Conservation (phyloP, 2,329 filamentous ascomycete genomes). For the Atkinsonella hypoxylon region DNA sequence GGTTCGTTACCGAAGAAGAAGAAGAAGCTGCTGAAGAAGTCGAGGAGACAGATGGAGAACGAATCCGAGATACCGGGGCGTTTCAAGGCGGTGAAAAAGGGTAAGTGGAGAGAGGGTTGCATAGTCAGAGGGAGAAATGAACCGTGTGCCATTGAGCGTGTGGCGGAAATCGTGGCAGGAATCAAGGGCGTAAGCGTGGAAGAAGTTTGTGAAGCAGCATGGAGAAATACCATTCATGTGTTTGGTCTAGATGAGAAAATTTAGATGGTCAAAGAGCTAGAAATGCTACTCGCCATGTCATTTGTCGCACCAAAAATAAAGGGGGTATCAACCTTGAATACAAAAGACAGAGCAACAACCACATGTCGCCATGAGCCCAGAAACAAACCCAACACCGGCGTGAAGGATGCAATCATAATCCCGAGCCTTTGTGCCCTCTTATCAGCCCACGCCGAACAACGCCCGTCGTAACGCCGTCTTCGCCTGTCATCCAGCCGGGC, state of each 20-base stretch:
- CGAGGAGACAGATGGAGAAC: constrained; percentile 39
- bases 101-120: constrained; percentile 76
- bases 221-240: constrained; percentile 69
- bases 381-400: constrained; percentile 3
- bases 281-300: constrained; percentile 1
- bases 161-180: constrained; percentile 78
- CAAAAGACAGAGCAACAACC: constrained; percentile 4
- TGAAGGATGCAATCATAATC: constrained; percentile 25
- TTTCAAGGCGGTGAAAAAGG: constrained; percentile 85
- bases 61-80: constrained; percentile 56
- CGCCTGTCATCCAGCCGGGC: constrained; percentile 86
- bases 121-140: constrained; percentile 97
- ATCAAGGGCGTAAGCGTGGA: constrained; percentile 72
- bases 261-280: constrained; percentile 5
- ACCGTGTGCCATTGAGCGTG: constrained; percentile 71
- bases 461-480: constrained; percentile 67
- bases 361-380: constrained; percentile 7
- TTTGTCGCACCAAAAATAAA: neutral
- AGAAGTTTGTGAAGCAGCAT: constrained; percentile 76
- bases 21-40: constrained; percentile 24
- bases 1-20: constrained; percentile 20
- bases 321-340: constrained; percentile 17
- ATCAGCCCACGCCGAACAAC: constrained; percentile 57
- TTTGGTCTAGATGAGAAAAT: constrained; percentile 49
- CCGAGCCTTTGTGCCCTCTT: constrained; percentile 43